These are phyloP conservation scores for Ocimum tenuiflorum DNA, from an alignment of 257 asterid species.

Conservation along the genomic window DNA sequence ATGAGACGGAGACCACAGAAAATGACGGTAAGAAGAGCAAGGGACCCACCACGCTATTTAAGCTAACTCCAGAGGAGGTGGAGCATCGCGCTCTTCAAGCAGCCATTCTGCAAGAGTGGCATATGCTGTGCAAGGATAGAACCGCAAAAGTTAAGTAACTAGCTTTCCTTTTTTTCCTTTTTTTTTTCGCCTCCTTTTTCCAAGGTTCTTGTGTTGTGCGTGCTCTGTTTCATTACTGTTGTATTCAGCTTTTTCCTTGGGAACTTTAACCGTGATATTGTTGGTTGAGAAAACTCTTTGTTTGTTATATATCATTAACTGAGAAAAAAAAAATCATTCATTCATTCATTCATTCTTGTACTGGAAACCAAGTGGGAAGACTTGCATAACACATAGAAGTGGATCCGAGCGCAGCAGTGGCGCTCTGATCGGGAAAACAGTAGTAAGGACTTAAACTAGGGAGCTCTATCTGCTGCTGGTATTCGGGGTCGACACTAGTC, in stretches of 20 bases:
- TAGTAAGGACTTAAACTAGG: too few species aligned
- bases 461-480: too few species aligned
- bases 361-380: too few species aligned
- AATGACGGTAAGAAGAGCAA: constrained; percentile 42
- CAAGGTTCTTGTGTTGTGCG: background rate
- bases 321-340: too few species aligned
- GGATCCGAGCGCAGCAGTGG: too few species aligned
- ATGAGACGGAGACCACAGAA: constrained; percentile 11
- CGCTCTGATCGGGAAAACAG: too few species aligned
- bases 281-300: too few species aligned
- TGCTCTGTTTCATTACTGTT: background rate
- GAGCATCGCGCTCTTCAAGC: constrained; percentile 93
- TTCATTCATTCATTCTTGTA: too few species aligned
- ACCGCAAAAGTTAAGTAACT: constrained; percentile 44
- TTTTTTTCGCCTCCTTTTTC: background rate
- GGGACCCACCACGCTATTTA: constrained; percentile 64
- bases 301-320: too few species aligned
- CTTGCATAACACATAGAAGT: too few species aligned
- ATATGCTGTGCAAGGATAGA: constrained; percentile 75
- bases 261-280: background rate
- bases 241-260: background rate
- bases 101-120: constrained; percentile 90
- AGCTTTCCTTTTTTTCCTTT: background rate
- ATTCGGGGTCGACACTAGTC: too few species aligned
- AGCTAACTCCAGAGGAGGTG: constrained; percentile 73